A percentile compares a stretch with the other conserved stretches of the same genome.
Evolutionary conservation across 78 protist genomes (phyloP).

Genomic region (Dictyostelium brefeldianum): DNA sequence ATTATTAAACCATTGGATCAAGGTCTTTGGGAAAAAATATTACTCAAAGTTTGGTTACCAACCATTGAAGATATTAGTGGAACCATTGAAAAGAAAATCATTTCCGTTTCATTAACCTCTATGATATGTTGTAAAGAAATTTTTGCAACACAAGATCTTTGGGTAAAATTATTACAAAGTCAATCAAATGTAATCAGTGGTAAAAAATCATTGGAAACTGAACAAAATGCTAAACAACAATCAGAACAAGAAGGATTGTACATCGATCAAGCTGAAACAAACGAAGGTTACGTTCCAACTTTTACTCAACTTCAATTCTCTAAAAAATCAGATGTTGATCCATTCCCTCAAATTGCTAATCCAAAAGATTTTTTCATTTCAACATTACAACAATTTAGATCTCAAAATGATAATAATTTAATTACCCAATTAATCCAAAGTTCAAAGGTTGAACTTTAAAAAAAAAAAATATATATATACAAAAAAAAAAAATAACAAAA

Average conservation of each 20-base stretch:
- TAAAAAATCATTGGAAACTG: neutral
- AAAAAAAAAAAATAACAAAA: neutral
- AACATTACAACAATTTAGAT: neutral
- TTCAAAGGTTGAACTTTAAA: neutral
- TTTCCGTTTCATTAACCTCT: slow-evolving; percentile 44
- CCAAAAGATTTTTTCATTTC: slow-evolving; percentile 13
- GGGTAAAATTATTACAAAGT: slow-evolving; percentile 32
- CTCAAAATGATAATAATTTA: neutral
- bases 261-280: slow-evolving; percentile 16
- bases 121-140: slow-evolving; percentile 25
- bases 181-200: slow-evolving; percentile 39
- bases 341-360: slow-evolving; percentile 45
- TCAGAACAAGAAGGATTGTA: neutral
- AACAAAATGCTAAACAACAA: neutral
- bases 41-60: slow-evolving; percentile 66
- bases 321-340: slow-evolving; percentile 63
- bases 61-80: slow-evolving; percentile 26
- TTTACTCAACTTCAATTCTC: slow-evolving; percentile 75
- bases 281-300: slow-evolving; percentile 56
- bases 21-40: slow-evolving; percentile 31
- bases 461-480: neutral
- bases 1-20: neutral
- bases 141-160: neutral
- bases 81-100: slow-evolving; percentile 72
- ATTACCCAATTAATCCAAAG: neutral